Percentiles rank a stretch among this genome's conserved stretches.
These are phyloP conservation scores for Rhododendron griersonianum DNA, from an alignment of 148 eudicot genomes.

Conservation along the genomic window DNA sequence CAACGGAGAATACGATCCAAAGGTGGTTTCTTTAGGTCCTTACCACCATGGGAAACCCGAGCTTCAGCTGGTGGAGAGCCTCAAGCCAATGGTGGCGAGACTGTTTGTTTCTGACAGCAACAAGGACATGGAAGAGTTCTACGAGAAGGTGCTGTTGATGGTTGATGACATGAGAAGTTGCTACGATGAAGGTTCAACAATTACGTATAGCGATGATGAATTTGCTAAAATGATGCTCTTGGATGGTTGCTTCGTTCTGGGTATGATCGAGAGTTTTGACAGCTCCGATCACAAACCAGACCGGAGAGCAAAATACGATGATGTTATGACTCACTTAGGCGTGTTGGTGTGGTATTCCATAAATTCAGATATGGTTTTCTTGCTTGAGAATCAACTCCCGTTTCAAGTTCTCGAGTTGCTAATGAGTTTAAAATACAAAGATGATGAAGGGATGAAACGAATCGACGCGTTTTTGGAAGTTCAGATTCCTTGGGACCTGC, in stretches of 20 bases:
- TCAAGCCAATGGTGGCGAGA: constrained; percentile 2
- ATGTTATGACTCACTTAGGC: neutral
- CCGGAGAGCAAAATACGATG: neutral
- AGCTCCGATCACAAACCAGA: neutral
- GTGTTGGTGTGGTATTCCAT: neutral
- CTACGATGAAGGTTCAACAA: constrained; percentile 13
- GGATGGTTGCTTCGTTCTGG: constrained; percentile 15
- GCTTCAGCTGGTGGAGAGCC: neutral
- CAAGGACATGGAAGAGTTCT: neutral
- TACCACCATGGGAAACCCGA: constrained; percentile 1
- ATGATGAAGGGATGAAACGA: neutral
- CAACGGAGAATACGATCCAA: neutral
- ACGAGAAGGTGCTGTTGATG: neutral
- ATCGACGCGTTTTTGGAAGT: neutral
- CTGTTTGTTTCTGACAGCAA: neutral
- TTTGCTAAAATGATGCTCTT: constrained; percentile 17
- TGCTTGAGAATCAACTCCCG: constrained; percentile 13
- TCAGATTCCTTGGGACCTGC: neutral
- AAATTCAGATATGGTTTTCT: neutral
- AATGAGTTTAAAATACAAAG: constrained; percentile 1
- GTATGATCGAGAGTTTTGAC: neutral
- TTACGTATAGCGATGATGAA: neutral
- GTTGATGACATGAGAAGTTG: neutral
- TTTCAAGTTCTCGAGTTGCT: neutral
- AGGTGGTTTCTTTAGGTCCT: neutral